phyloP scores from a whole-genome alignment of 2,329 filamentous ascomycete genomes.

The Xylariaceae sp. region DNA sequence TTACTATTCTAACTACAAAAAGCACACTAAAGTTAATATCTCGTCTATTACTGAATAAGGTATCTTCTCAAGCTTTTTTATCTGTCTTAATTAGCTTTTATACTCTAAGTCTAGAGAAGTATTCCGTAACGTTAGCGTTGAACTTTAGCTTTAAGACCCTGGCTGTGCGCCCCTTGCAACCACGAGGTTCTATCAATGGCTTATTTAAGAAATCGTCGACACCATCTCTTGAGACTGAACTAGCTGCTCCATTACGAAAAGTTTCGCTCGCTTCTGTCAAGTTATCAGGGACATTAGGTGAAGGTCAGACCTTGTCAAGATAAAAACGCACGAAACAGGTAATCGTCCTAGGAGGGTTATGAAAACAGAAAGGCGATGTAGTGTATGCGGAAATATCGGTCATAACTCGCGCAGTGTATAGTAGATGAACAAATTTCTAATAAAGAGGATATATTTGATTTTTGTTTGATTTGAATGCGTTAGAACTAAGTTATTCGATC shows the following conservation, averaged over 20 bases:
- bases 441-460: no score
- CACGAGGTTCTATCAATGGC: constrained; percentile 60
- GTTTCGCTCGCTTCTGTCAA: constrained; percentile 48
- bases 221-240: constrained; percentile 47
- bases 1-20: constrained; percentile 45
- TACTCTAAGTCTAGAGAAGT: constrained; percentile 51
- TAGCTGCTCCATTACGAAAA: constrained; percentile 45
- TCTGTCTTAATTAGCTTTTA: constrained; percentile 39
- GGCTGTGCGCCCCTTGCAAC: constrained; percentile 53
- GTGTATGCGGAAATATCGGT: no score
- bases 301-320: constrained; percentile 46
- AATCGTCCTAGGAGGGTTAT: no score
- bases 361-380: no score
- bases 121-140: constrained; percentile 38
- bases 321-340: no score
- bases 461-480: no score
- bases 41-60: constrained; percentile 39
- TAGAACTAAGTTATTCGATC: no score
- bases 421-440: no score
- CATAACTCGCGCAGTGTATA: no score
- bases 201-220: constrained; percentile 63
- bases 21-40: constrained; percentile 34
- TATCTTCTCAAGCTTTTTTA: constrained; percentile 45
- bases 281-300: constrained; percentile 48
- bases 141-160: constrained; percentile 56